phyloP scores from a whole-genome alignment of 352 stramenopile species.

The Phytophthora pistaciae region DNA sequence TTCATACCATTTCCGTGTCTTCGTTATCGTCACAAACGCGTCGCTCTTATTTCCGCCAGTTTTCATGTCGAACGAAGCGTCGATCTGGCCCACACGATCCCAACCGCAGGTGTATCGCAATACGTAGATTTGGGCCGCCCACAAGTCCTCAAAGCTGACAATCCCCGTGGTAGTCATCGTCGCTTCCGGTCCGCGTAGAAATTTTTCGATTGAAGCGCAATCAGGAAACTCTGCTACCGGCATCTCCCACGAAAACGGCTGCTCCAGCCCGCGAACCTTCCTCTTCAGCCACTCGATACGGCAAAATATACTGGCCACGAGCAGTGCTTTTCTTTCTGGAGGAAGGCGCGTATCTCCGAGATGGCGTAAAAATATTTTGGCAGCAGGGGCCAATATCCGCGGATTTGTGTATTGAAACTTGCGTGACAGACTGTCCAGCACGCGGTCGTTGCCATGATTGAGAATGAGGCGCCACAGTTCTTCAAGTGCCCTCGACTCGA shows the following conservation, averaged over 20 bases:
- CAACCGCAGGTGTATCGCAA: background rate
- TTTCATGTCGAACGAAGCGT: conserved; percentile 2
- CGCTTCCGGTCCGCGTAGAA: conserved; percentile 14
- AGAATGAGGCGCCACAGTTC: background rate
- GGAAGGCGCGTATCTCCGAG: background rate
- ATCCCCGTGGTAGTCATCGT: background rate
- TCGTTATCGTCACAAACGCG: conserved; percentile 19
- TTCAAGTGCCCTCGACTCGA: background rate
- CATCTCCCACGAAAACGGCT: conserved; percentile 33
- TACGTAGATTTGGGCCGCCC: background rate
- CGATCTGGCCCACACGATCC: background rate
- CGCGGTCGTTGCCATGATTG: background rate
- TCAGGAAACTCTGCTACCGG: conserved; percentile 10
- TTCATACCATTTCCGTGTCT: conserved; percentile 23
- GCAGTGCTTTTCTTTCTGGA: background rate
- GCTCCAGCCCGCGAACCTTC: conserved; percentile 10
- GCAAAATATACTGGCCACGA: background rate
- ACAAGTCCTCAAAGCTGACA: background rate
- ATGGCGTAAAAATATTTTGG: background rate
- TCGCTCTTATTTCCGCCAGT: background rate
- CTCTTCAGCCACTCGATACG: conserved; percentile 17
- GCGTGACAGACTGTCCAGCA: background rate
- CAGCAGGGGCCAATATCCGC: background rate
- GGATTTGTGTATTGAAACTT: background rate
- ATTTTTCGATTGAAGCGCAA: conserved; percentile 2